A percentile compares a stretch with the other conserved stretches of the same genome.
phyloP scores from a whole-genome alignment of 2,329 filamentous ascomycete species.

The Scytalidium sp. region DNA sequence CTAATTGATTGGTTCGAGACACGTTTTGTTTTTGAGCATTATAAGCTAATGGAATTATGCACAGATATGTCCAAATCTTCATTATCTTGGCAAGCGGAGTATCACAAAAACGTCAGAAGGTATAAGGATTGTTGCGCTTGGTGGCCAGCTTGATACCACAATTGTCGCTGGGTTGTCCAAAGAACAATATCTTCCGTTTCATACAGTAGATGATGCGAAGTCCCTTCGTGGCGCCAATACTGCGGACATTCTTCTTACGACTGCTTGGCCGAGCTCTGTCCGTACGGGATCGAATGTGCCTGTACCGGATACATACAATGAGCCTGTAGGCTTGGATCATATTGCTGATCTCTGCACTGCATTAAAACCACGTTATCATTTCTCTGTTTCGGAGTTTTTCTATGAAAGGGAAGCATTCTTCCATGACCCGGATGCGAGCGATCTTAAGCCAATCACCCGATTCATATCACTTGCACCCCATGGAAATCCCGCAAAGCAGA shows the following conservation, averaged over 20 bases:
- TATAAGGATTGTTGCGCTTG: constrained; percentile 80
- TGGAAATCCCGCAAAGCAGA: constrained; percentile 73
- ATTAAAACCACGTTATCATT: constrained; percentile 89
- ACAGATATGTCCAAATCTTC: constrained; percentile 84
- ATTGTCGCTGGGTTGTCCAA: constrained; percentile 61
- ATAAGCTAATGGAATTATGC: too few relatives aligned
- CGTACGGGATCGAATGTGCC: constrained; percentile 64
- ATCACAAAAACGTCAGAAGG: constrained; percentile 88
- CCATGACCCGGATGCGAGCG: constrained; percentile 54
- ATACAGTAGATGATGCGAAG: constrained; percentile 74
- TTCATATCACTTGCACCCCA: constrained; percentile 87
- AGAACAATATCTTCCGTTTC: constrained; percentile 73
- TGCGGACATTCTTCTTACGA: constrained; percentile 84
- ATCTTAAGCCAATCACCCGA: constrained; percentile 66
- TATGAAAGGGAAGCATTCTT: constrained; percentile 95
- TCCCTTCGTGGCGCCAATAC: constrained; percentile 71
- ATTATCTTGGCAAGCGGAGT: constrained; percentile 83
- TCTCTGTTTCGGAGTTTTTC: constrained; percentile 64
- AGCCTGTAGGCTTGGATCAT: constrained; percentile 56
- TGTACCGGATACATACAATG: constrained; percentile 48
- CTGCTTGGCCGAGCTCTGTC: constrained; percentile 77
- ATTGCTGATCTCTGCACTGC: constrained; percentile 75
- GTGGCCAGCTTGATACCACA: constrained; percentile 65
- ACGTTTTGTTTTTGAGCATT: too few relatives aligned
- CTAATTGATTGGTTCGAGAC: constrained; percentile 25